Evolutionary conservation across 352 stramenopile genomes (phyloP).

Genomic region (Peronospora belbahrii): DNA sequence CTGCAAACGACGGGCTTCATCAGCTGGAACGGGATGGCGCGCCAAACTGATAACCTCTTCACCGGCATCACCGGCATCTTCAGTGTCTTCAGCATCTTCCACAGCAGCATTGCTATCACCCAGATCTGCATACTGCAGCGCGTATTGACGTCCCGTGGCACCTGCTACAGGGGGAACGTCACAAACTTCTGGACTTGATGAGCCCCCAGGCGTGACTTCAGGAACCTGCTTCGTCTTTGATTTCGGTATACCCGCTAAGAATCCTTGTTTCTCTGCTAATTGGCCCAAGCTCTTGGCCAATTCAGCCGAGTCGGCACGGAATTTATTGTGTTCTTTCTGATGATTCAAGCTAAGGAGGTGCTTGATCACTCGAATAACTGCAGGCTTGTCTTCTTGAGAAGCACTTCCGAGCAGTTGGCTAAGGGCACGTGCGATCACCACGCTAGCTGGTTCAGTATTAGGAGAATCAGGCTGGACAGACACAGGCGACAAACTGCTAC

Average conservation of each 20-base stretch:
- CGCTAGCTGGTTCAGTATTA: constrained; percentile 13
- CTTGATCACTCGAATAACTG: constrained; percentile 47
- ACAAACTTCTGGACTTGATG: constrained; percentile 1
- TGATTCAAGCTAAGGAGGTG: constrained; percentile 32
- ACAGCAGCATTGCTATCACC: constrained; percentile 1
- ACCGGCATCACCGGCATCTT: constrained; percentile 5
- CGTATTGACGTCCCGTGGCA: constrained; percentile 28
- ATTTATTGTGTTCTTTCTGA: constrained; percentile 9
- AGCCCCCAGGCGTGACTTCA: constrained; percentile 4
- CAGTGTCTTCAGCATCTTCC: constrained; percentile 12
- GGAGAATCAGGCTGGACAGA: constrained; percentile 21
- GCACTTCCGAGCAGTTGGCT: constrained; percentile 36
- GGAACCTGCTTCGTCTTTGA: neutral
- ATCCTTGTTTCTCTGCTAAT: constrained; percentile 16
- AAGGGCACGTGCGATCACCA: constrained; percentile 30
- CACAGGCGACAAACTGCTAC: constrained; percentile 14
- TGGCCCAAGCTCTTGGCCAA: constrained; percentile 12
- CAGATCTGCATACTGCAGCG: constrained; percentile 19
- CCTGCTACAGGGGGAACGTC: constrained; percentile 21
- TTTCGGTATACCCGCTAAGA: constrained; percentile 10
- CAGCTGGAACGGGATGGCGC: constrained; percentile 26
- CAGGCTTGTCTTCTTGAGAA: constrained; percentile 23
- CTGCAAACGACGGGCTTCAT: constrained; percentile 33
- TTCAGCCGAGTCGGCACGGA: constrained; percentile 12
- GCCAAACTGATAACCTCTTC: constrained; percentile 17